Percentiles rank a stretch among this genome's conserved stretches.
phyloP scores from a whole-genome alignment of 2,329 filamentous ascomycete genomes.

The Acarospora socialis region DNA sequence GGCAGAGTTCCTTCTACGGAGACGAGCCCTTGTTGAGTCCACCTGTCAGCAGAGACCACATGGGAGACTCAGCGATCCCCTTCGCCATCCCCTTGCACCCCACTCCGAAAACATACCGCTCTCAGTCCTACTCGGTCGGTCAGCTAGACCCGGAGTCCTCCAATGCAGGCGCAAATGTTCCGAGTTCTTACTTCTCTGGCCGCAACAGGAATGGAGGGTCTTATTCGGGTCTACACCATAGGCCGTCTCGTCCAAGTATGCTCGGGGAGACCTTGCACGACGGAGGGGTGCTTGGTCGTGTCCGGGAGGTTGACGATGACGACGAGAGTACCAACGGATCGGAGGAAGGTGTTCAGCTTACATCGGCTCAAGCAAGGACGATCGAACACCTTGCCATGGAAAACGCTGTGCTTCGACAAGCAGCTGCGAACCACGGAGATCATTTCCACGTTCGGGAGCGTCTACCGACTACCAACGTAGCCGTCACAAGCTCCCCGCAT shows the following conservation, averaged over 20 bases:
- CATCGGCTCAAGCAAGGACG: constrained; percentile 27
- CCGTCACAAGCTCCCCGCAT: background rate
- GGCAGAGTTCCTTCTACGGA: constrained; percentile 37
- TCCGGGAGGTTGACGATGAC: constrained; percentile 35
- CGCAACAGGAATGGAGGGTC: constrained; percentile 30
- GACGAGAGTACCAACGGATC: constrained; percentile 26
- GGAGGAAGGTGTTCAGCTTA: constrained; percentile 24
- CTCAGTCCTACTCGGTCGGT: constrained; percentile 91
- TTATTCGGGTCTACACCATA: constrained; percentile 60
- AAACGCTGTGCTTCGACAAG: constrained; percentile 33
- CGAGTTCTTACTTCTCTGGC: constrained; percentile 17
- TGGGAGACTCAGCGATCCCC: constrained; percentile 49
- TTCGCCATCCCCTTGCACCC: constrained; percentile 82
- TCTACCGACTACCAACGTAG: background rate
- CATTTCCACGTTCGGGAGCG: background rate
- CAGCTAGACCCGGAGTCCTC: constrained; percentile 59
- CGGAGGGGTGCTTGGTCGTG: constrained; percentile 29
- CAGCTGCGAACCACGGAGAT: constrained; percentile 26
- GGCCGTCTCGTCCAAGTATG: constrained; percentile 50
- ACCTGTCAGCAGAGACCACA: constrained; percentile 27
- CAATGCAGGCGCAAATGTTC: constrained; percentile 14
- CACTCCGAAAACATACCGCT: constrained; percentile 83
- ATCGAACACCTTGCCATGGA: constrained; percentile 34
- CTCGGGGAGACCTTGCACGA: constrained; percentile 33
- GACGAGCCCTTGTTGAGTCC: constrained; percentile 39